phyloP scores from a whole-genome alignment of 768 basidiomycete species.

The Phylloporus arenicola region DNA sequence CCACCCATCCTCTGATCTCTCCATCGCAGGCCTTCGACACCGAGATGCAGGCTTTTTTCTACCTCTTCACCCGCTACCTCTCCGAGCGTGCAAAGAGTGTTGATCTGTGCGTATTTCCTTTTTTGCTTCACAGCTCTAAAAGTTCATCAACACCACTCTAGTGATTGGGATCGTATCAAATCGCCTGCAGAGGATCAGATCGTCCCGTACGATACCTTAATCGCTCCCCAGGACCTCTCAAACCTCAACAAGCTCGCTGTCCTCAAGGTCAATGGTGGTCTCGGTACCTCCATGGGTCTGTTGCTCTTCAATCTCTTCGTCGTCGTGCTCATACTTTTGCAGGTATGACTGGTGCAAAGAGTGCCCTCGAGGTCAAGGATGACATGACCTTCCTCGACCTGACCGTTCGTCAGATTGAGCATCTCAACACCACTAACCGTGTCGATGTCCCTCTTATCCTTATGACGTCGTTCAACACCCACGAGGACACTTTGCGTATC shows the following conservation, averaged over 20 bases:
- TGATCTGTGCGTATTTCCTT: slow-evolving; percentile 51
- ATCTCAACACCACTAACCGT: slow-evolving; percentile 55
- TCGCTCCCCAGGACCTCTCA: slow-evolving; percentile 38
- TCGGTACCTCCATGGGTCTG: slow-evolving; percentile 60
- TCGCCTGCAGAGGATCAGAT: slow-evolving; percentile 62
- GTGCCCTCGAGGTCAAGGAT: slow-evolving; percentile 70
- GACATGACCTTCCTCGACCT: slow-evolving; percentile 67
- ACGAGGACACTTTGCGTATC: slow-evolving; percentile 71
- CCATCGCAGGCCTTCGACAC: slow-evolving; percentile 57
- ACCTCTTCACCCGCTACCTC: slow-evolving; percentile 77
- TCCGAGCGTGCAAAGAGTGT: slow-evolving; percentile 62
- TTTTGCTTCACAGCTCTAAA: slow-evolving; percentile 4
- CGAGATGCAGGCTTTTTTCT: slow-evolving; percentile 84
- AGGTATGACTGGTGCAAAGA: slow-evolving; percentile 62
- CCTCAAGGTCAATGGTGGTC: slow-evolving; percentile 73
- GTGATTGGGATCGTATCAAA: slow-evolving; percentile 46
- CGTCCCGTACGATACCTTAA: slow-evolving; percentile 50
- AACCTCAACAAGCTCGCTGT: slow-evolving; percentile 69
- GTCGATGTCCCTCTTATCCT: slow-evolving; percentile 74
- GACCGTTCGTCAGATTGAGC: slow-evolving; percentile 61
- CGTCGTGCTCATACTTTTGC: slow-evolving; percentile 1
- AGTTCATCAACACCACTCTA: slow-evolving; percentile 8
- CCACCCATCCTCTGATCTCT: slow-evolving; percentile 14
- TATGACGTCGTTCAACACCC: slow-evolving; percentile 81
- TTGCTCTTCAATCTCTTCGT: background rate